phyloP scores from a whole-genome alignment of 2,329 filamentous ascomycete genomes.

The Pseudogymnoascus sp. region DNA sequence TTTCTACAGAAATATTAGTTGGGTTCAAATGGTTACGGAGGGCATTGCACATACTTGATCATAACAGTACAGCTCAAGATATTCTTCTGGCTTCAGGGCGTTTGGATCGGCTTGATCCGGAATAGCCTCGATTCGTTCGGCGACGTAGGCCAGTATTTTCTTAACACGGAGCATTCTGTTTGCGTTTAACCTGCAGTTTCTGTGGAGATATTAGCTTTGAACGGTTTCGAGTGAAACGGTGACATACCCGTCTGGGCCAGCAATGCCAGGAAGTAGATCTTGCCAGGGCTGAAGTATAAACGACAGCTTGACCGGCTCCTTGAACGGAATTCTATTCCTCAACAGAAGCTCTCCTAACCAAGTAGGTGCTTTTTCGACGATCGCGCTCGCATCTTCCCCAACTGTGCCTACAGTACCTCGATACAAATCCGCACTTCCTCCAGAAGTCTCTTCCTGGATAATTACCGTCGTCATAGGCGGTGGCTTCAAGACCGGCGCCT shows the following conservation, averaged over 20 bases:
- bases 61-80: slow-evolving; percentile 91
- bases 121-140: slow-evolving; percentile 78
- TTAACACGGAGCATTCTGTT: slow-evolving; percentile 94
- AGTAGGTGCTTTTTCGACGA: slow-evolving; percentile 80
- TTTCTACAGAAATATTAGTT: slow-evolving; percentile 22
- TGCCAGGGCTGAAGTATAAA: slow-evolving; percentile 82
- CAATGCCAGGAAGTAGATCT: slow-evolving; percentile 65
- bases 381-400: slow-evolving; percentile 67
- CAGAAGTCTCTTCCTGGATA: slow-evolving; percentile 60
- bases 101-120: slow-evolving; percentile 51
- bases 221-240: slow-evolving; percentile 13
- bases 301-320: slow-evolving; percentile 94
- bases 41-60: slow-evolving; percentile 59
- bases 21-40: not conserved
- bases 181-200: slow-evolving; percentile 86
- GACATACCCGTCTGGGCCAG: slow-evolving; percentile 58
- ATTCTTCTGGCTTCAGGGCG: slow-evolving; percentile 74
- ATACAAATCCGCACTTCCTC: slow-evolving; percentile 76
- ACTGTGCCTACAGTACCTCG: slow-evolving; percentile 76
- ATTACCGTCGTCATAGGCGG: slow-evolving; percentile 60
- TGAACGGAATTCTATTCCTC: slow-evolving; percentile 68
- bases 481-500: slow-evolving; percentile 69
- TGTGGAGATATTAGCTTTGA: slow-evolving; percentile 20
- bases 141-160: slow-evolving; percentile 88
- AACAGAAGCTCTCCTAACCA: slow-evolving; percentile 89